Conservation (phyloP, 208 protist genomes). For the Acanthamoeba culbertsoni region DNA sequence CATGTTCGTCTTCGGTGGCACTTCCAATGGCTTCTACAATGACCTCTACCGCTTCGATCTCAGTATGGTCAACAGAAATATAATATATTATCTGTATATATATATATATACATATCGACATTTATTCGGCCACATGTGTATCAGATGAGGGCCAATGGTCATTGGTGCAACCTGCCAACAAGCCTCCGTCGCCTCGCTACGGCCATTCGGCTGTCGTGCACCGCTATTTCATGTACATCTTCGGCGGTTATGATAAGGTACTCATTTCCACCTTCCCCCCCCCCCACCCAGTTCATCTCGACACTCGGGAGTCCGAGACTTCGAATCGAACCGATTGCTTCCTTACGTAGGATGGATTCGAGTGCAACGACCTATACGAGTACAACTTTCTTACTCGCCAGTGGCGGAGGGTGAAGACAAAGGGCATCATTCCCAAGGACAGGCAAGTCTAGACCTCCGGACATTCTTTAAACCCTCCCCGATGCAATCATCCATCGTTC, state of each 20-base stretch:
- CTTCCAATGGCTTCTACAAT: conserved; percentile 48
- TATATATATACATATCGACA: too few relatives aligned
- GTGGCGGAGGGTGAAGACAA: conserved; percentile 39
- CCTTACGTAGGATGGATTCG: background rate
- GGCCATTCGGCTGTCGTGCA: conserved; percentile 49
- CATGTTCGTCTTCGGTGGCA: conserved; percentile 55
- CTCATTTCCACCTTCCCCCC: background rate
- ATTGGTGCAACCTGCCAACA: background rate
- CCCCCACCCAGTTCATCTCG: background rate
- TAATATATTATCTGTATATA: too few relatives aligned
- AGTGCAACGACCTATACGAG: conserved; percentile 57
- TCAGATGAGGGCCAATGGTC: background rate
- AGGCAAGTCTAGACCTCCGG: background rate
- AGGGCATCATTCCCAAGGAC: conserved; percentile 43
- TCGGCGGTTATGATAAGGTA: conserved; percentile 47
- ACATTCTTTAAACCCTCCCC: background rate
- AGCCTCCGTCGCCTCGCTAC: background rate
- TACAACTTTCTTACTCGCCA: background rate
- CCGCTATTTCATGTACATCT: conserved; percentile 27
- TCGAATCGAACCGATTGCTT: background rate
- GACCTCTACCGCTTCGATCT: conserved; percentile 40
- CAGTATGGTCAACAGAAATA: too few relatives aligned
- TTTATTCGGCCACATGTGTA: too few relatives aligned
- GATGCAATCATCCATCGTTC: background rate
- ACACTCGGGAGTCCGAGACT: background rate